Base-by-base conservation (phyloP, 2,329 filamentous ascomycete species). In the Penicillium sp. region DNA sequence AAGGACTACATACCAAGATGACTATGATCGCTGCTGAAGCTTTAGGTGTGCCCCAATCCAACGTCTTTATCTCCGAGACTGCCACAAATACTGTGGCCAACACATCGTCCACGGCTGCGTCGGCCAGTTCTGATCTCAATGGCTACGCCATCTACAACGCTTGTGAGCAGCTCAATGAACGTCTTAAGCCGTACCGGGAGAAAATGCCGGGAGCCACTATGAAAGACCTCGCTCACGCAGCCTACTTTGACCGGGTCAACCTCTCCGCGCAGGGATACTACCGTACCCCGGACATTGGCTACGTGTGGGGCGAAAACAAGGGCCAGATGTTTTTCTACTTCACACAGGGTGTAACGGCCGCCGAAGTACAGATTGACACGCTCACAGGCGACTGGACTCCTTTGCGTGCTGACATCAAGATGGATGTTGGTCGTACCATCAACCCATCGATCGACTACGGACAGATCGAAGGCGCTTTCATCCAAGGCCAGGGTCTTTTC, bases 291-390 rank as follows among this genome's bases (percentile, higher is more conserved):
- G 90, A 97, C 56, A 97, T 98, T 58, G 93, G 93, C 2, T 98
- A 96, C 64, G 81, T 83, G 1, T 98, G 93, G 93, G 88, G 83
- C 22, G 82, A 85, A 52, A 96, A 96, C 70, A 84, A 77, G 10
- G 93, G 93, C 29, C 87, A 93, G 69, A 95, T 97, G 90, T 98
- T 89, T 77, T 98, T 91, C 75, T 98, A 98, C 77, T 98, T 97
- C 72, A 97, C 93, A 0, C 91, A 97, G 69, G 93, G 93, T 46
- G 90, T 97, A 4, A 82, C 91, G 0, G 87, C 88, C 0, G 85
- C 90, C 10, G 93, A 97, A 69, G 89, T 96, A 7, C 88, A 97
- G 69, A 78, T 98, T 50, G 93, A 98, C 69, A 91, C 88, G 0
- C 72, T 98, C 22, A 97, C 93, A 0, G 93, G 93, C 34, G 87